Percentiles rank a stretch among this genome's conserved stretches.
Evolutionary conservation across 139 green algal genomes (phyloP).

Genomic region (Tetraselmis chui): DNA sequence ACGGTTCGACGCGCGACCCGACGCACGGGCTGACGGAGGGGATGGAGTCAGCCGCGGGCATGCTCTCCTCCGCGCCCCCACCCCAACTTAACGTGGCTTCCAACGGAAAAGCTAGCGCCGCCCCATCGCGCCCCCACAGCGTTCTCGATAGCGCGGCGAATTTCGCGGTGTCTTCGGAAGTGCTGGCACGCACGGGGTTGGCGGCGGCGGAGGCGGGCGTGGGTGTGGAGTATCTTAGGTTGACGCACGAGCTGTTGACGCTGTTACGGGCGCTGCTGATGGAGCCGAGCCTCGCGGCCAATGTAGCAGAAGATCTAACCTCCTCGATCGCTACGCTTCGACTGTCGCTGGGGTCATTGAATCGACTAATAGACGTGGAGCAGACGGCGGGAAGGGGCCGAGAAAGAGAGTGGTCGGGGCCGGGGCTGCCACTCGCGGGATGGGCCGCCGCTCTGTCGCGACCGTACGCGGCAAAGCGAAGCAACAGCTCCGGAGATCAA

Average conservation of each 20-base stretch:
- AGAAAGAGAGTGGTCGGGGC: background rate
- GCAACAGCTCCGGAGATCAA: background rate
- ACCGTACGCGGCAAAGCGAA: background rate
- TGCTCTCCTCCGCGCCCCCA: background rate
- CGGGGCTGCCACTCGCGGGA: background rate
- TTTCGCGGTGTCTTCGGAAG: background rate
- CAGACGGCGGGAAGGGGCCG: no score
- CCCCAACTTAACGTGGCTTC: no score
- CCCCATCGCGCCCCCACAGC: no score
- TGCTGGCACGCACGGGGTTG: background rate
- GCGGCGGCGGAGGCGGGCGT: background rate
- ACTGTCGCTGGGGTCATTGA: background rate
- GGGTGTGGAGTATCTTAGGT: background rate
- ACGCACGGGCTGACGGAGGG: background rate
- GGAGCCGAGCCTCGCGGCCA: background rate
- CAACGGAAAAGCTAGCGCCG: no score
- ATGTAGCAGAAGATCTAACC: background rate
- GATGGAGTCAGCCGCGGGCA: background rate
- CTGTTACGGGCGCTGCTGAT: background rate
- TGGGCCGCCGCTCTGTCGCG: background rate
- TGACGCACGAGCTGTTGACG: background rate
- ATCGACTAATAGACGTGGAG: no score
- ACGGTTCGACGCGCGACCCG: background rate
- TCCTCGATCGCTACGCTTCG: background rate
- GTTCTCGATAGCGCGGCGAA: background rate